A percentile compares a stretch with the other conserved stretches of the same genome.
phyloP scores from a whole-genome alignment of 495 filamentous ascomycete genomes.

The Penicillium longicatenatum region DNA sequence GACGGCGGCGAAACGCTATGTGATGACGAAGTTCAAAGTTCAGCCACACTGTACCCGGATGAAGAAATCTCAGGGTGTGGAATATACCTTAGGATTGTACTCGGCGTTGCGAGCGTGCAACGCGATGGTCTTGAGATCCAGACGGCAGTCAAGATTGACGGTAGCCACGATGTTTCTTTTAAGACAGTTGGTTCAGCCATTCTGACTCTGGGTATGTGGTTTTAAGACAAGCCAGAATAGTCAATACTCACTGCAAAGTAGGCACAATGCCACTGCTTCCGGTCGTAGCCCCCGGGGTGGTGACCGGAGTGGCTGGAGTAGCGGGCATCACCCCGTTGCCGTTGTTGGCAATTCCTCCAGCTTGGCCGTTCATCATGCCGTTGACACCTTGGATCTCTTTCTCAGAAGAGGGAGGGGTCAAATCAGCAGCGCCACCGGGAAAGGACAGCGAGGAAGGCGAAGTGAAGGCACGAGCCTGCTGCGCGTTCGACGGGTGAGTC shows the following conservation, averaged over 20 bases:
- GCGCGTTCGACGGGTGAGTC: constrained; percentile 83
- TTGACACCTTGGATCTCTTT: constrained; percentile 58
- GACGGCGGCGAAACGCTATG: constrained; percentile 96
- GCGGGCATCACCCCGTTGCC: constrained; percentile 91
- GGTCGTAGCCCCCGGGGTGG: constrained; percentile 79
- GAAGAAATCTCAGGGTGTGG: constrained; percentile 42
- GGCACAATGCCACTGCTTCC: constrained; percentile 91
- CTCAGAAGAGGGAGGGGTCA: constrained; percentile 74
- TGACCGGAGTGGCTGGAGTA: constrained; percentile 92
- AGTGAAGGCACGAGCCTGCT: constrained; percentile 90
- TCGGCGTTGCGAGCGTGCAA: constrained; percentile 98
- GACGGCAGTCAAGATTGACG: constrained; percentile 96
- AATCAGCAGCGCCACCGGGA: constrained; percentile 76
- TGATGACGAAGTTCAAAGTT: constrained; percentile 36
- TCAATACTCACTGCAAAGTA: constrained; percentile 94
- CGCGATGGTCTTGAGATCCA: constrained; percentile 99
- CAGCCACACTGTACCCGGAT: constrained; percentile 50
- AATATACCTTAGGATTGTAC: constrained; percentile 91
- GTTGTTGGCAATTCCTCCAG: constrained; percentile 60
- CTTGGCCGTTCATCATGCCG: constrained; percentile 59
- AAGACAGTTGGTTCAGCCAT: constrained; percentile 57
- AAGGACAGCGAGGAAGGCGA: constrained; percentile 87
- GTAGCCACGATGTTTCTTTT: constrained; percentile 99
- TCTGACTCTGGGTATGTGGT: constrained; percentile 27
- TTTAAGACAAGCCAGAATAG: constrained; percentile 46